Evolutionary conservation across 768 basidiomycete species (phyloP), one percentile per base, ranked within the genome.

Genomic region (Lentinula edodes): DNA sequence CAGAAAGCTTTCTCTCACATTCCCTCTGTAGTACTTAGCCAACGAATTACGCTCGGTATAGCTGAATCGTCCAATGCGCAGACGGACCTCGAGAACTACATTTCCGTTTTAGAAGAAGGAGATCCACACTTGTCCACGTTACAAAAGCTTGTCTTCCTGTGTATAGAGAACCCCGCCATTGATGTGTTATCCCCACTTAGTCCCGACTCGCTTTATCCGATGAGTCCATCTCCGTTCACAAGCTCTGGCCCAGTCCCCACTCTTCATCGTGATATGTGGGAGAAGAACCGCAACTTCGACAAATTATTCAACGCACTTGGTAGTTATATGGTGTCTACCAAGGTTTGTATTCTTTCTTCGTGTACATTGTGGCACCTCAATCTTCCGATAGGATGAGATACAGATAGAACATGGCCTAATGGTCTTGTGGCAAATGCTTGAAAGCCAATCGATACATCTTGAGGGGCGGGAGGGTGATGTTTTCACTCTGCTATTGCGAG

Each of bases 401-500:
- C 76, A 82, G 58, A 76, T 94, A 32, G 87, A 90, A 69, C 91
- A 92, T 66, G 93, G 85, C 32, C 74, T 95, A 65, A 89, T 94
- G 61, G 77, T 91, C 36, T 68, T 93, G 10, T 95, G 90, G 89
- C 93, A 95, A 72, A 78, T 93, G 69, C 74, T 95, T 5, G 88
- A 88, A 68, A 82, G 88, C 65, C 91, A 93, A 69, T 78, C 84
- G 23, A 72, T 79, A 35, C 81, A 87, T 64, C 75, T 95, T 12
- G 93, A 95, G 70, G 90, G 91, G 50, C 84, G 83, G 62, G 93
- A 95, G 75, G 81, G 84, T 9, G 88, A 89, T 59, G 72, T 95
- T 39, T 90, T 93, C 70, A 79, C 85, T 34, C 76, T 84, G 54
- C 77, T 95, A 48, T 77, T 96, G 66, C 80, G 76, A 48, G 79